Conservation (phyloP, 176 grass and related monocot species). For the Juncus inflexus region DNA sequence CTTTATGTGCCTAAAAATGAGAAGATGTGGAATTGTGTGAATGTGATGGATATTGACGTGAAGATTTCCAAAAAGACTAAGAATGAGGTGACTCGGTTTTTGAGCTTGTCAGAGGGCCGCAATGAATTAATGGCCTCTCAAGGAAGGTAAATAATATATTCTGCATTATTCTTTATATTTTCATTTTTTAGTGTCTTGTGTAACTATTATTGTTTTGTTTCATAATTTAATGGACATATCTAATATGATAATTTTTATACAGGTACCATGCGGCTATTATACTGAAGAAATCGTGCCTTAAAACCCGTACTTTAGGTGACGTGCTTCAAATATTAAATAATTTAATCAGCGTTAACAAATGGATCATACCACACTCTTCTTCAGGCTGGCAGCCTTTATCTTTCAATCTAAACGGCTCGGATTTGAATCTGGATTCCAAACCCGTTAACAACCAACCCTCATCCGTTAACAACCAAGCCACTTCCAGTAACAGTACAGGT, state of each 20-base stretch:
- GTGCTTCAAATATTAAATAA: conserved; percentile 74
- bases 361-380: conserved; percentile 59
- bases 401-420: conserved; percentile 42
- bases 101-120: conserved; percentile 45
- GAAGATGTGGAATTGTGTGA: conserved; percentile 75
- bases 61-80: conserved; percentile 47
- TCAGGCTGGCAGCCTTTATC: conserved; percentile 82
- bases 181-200: no score
- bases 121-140: conserved; percentile 46
- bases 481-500: no score
- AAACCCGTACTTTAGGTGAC: conserved; percentile 62
- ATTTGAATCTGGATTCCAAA: conserved; percentile 19
- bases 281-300: conserved; percentile 66
- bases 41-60: conserved; percentile 63
- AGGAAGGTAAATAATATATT: conserved; percentile 45
- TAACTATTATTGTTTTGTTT: no score
- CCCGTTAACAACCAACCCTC: no score
- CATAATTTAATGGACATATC: neutral
- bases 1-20: conserved; percentile 65
- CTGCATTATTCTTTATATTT: neutral
- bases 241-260: conserved; percentile 7
- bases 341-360: conserved; percentile 62
- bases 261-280: conserved; percentile 89
- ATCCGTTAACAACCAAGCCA: no score
- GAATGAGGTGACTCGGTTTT: conserved; percentile 53